Evolutionary conservation across 2,329 filamentous ascomycete species (phyloP), one percentile per base, ranked within the genome.

Genomic region (Samsoniella hepiali): DNA sequence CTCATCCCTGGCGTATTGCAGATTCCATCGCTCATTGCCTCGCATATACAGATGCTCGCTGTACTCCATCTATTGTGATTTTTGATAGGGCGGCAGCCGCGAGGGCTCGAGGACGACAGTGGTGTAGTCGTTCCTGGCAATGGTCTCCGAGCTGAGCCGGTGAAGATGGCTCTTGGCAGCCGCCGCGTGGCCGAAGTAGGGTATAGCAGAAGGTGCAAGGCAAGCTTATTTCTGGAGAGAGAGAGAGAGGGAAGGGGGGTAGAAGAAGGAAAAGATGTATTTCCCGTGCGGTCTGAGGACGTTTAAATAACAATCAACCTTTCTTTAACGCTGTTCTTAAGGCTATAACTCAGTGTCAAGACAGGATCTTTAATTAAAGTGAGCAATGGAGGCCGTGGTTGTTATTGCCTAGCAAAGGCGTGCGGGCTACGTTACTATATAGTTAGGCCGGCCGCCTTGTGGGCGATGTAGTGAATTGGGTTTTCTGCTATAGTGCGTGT

Each of bases 1-100:
- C 38, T 68, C 66, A 10, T 50, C 32, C 63, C 67, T 45, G 66
- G 66, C 34, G 65, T 69, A 54, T 60, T 69, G 65, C 55, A 71
- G 11, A 45, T 63, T 55, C 36, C 65, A 53, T 5, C 57, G 54
- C 40, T 62, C 47, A n/a, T n/a, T n/a, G n/a, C n/a, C n/a, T n/a
- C n/a, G n/a, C n/a, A n/a, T n/a, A n/a, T n/a, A n/a, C n/a, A n/a
- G n/a, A n/a, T n/a, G n/a, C n/a, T n/a, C n/a, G n/a, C n/a, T n/a
- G n/a, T n/a, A n/a, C n/a, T n/a, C 3, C 32, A 56, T 32, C 1
- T 15, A 22, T 22, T 49, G 49, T n/a, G 38, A 11, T 13, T 8
- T 10, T 32, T 55, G 32, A 22, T 11, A n/a, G 3, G 22, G 17
- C 13, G 50, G 40, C 15, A 55, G 40, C 8, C 31, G n/a, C 6